Evolutionary conservation across 768 basidiomycete species (phyloP).

Genomic region (Podaxis mareebaensis): DNA sequence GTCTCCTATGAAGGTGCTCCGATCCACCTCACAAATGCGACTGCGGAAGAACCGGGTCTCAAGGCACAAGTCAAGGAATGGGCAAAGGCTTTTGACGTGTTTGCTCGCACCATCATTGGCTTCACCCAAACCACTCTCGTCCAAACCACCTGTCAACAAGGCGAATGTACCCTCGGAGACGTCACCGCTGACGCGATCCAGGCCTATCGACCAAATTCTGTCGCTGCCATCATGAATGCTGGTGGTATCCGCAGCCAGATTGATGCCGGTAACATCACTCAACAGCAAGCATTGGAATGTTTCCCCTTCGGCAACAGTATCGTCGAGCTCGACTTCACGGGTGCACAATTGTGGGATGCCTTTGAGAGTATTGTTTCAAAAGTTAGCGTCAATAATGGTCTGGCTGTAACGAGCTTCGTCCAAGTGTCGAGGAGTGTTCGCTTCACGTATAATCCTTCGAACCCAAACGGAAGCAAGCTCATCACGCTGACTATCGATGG

Average conservation of each 20-base stretch:
- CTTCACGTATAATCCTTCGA: conserved; percentile 33
- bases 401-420: conserved; percentile 38
- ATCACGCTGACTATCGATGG: conserved; percentile 30
- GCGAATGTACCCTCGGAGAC: conserved; percentile 45
- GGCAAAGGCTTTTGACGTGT: conserved; percentile 38
- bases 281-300: conserved; percentile 37
- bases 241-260: conserved; percentile 43
- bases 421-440: conserved; percentile 40
- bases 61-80: conserved; percentile 39
- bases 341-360: conserved; percentile 40
- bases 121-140: conserved; percentile 34
- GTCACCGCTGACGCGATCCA: conserved; percentile 44
- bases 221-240: conserved; percentile 41
- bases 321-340: conserved; percentile 40
- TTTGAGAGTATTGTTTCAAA: conserved; percentile 41
- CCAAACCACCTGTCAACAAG: conserved; percentile 39
- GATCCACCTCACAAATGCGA: conserved; percentile 40
- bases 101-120: conserved; percentile 37
- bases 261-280: conserved; percentile 39
- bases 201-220: conserved; percentile 30
- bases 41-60: conserved; percentile 34
- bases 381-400: conserved; percentile 28
- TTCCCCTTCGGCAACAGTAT: conserved; percentile 47
- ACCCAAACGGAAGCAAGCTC: conserved; percentile 28
- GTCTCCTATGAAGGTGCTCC: conserved; percentile 42